A percentile compares a stretch with the other conserved stretches of the same genome.
phyloP scores from a whole-genome alignment of 2,329 filamentous ascomycete genomes.

The Lasiodiplodia sp. region DNA sequence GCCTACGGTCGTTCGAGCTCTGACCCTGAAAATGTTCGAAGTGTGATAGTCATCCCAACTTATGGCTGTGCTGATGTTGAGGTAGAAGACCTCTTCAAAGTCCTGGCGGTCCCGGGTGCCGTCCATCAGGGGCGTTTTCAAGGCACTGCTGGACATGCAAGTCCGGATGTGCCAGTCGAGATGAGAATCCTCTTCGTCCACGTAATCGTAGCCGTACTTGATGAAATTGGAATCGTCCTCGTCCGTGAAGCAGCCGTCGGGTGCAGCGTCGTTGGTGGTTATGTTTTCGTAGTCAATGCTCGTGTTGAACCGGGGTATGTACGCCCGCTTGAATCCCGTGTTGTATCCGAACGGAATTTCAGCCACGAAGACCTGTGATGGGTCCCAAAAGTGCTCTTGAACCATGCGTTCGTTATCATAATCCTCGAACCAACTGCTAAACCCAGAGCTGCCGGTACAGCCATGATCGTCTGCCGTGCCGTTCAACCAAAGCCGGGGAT shows the following conservation, averaged over 20 bases:
- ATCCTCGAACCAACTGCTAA: no score
- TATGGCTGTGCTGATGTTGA: background rate
- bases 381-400: background rate
- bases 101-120: conserved; percentile 9
- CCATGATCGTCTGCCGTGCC: background rate
- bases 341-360: background rate
- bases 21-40: background rate
- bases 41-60: background rate
- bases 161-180: background rate
- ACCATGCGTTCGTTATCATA: no score
- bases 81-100: conserved; percentile 8
- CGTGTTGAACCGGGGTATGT: background rate
- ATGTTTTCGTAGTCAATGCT: background rate
- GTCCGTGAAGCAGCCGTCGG: background rate
- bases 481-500: background rate
- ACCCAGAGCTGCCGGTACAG: no score
- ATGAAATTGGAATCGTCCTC: background rate
- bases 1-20: conserved; percentile 3
- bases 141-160: background rate
- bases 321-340: background rate
- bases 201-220: background rate
- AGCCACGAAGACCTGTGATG: background rate
- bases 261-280: background rate
- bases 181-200: background rate
- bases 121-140: background rate